Evolutionary conservation across 2,329 filamentous ascomycete genomes (phyloP), one percentile per base, ranked within the genome.

Genomic region (Lasiodiplodia citricola): DNA sequence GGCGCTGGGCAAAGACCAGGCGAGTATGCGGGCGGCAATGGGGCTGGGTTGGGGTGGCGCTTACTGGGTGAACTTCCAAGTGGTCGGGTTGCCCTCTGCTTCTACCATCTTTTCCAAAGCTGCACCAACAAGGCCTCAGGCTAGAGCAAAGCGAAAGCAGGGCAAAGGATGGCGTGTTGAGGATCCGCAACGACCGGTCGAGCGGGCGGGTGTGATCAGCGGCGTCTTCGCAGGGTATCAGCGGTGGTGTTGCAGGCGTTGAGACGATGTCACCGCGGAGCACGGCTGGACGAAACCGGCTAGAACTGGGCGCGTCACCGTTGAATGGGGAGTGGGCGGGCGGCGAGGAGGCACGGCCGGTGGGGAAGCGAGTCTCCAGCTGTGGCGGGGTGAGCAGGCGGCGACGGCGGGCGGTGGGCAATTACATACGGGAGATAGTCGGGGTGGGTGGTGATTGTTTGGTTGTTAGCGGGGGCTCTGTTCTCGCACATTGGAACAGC

Each of bases 1-100:
- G 13, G 14, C 23, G 51, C 16, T 23, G 51, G 11, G 51, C 38
- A 47, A 14, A 47, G n/a, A 47, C 44, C 38, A 51, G 54, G 10
- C 44, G 38, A 18, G 28, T 56, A 31, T 16, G 37, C 55, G 25
- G 14, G 16, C 65, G 54, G 55, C 31, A 60, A 51, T 38, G 44
- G 23, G n/a, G 51, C 31, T 14, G 31, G 41, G 44, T 44, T 60
- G 44, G 47, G 47, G 60, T 35, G 41, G 54, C 47, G 87, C 93
- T 83, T 92, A 97, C 94, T 98, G 95, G 83, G 95, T 98, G 86
- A 98, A 98, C 88, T 98, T 98, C 95, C 95, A 98, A 84, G 94
- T 98, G 80, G 94, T 94, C 85, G 93, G 91, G 87, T 90, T 93
- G 84, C 92, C 88, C 86, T 97, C 94, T 86, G 91, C 92, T 89